Conservation (phyloP, 208 protist genomes). For the Zelonia costaricensis region DNA sequence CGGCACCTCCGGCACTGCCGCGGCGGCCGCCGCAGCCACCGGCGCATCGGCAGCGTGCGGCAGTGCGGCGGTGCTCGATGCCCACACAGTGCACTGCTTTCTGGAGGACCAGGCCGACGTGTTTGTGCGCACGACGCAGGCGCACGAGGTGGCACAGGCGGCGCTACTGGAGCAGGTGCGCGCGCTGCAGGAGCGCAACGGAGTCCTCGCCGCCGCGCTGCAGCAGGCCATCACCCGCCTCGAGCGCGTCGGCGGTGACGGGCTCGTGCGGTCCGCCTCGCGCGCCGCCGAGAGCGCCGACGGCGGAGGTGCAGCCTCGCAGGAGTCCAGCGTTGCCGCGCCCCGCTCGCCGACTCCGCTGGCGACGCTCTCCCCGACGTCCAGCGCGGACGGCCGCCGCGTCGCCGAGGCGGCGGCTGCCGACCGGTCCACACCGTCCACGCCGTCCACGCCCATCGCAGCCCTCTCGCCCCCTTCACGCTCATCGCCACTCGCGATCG, state of each 20-base stretch:
- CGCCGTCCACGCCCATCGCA: too few species aligned
- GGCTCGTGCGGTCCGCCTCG: conserved; percentile 17
- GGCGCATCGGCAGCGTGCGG: background rate
- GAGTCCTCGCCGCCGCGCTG: conserved; percentile 34
- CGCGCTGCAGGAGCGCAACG: conserved; percentile 37
- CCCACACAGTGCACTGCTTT: conserved; percentile 32
- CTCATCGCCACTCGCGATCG: too few species aligned
- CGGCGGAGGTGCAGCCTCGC: background rate
- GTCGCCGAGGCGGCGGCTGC: background rate
- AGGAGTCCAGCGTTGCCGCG: background rate
- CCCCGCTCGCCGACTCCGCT: background rate
- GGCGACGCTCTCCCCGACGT: background rate
- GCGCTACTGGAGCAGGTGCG: conserved; percentile 26
- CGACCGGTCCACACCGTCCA: background rate
- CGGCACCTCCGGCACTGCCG: background rate
- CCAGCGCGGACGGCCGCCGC: background rate
- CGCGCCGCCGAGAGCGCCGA: background rate
- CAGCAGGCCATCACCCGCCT: conserved; percentile 29
- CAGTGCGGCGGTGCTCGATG: conserved; percentile 12
- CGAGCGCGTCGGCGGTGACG: conserved; percentile 18
- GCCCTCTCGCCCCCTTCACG: too few species aligned
- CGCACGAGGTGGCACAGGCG: conserved; percentile 11
- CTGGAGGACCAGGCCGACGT: conserved; percentile 33
- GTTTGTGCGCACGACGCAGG: conserved; percentile 20
- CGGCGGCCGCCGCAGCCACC: background rate